Evolutionary conservation across 23 red algal species (phyloP).

Genomic region (Agarophyton chilense): DNA sequence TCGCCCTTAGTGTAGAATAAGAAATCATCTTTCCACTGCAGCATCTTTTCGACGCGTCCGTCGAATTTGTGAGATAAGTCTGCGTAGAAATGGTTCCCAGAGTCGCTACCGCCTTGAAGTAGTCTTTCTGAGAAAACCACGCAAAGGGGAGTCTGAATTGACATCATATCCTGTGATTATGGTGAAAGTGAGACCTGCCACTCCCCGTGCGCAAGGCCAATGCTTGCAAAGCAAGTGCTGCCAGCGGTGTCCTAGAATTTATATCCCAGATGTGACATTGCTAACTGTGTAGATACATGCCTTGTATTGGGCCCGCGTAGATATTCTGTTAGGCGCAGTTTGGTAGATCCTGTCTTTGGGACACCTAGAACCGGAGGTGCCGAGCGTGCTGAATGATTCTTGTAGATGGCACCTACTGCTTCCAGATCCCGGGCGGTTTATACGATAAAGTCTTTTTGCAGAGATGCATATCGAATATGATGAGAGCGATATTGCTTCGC

Average conservation of each 20-base stretch:
- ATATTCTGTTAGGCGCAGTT: conserved; percentile 9
- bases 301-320: not conserved
- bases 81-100: conserved; percentile 6
- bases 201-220: conserved; percentile 20
- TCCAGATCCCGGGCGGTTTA: not conserved
- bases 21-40: conserved; percentile 20
- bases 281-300: not conserved
- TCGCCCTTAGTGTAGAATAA: not conserved
- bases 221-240: conserved; percentile 13
- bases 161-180: conserved; percentile 27
- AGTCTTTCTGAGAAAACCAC: not conserved
- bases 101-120: conserved; percentile 26
- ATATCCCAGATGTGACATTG: not conserved
- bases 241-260: conserved; percentile 23
- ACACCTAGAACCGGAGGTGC: not conserved
- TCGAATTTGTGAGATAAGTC: not conserved
- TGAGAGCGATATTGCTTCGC: not conserved
- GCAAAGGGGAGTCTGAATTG: not conserved
- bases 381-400: conserved; percentile 4
- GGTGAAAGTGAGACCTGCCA: conserved; percentile 6
- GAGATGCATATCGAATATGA: not conserved
- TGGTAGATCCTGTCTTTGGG: not conserved
- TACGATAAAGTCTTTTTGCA: not conserved
- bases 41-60: not conserved
- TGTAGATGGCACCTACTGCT: conserved; percentile 1